phyloP scores from a whole-genome alignment of 768 basidiomycete species.

The Cyathus striatus region DNA sequence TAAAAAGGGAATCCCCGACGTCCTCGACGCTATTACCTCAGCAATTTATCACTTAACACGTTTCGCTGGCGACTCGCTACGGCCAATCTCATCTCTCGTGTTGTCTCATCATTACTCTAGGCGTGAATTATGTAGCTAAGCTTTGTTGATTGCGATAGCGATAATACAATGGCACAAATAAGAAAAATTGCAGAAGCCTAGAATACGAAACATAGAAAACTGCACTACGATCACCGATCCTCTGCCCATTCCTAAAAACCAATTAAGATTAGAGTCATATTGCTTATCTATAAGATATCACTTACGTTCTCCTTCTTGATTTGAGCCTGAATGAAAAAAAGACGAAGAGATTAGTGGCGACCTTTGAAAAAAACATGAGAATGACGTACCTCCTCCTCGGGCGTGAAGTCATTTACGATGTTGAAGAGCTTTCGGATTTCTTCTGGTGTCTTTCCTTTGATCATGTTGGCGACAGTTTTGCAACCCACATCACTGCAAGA shows the following conservation, averaged over 20 bases:
- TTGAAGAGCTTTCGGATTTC: slow-evolving; percentile 99
- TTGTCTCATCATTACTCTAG: too few species aligned
- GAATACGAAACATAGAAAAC: slow-evolving; percentile 7
- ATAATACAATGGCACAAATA: slow-evolving; percentile 10
- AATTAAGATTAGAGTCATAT: slow-evolving; percentile 12
- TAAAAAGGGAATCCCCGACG: too few species aligned
- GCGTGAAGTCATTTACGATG: slow-evolving; percentile 97
- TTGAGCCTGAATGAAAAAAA: slow-evolving; percentile 58
- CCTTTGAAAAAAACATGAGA: slow-evolving; percentile 5
- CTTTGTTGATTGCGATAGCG: too few species aligned
- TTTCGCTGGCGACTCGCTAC: too few species aligned
- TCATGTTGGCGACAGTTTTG: slow-evolving; percentile 99
- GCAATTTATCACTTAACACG: too few species aligned
- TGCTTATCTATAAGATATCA: too few species aligned
- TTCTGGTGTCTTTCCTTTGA: slow-evolving; percentile 99
- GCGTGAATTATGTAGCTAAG: too few species aligned
- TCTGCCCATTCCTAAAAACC: slow-evolving; percentile 82
- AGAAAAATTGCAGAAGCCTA: slow-evolving; percentile 13
- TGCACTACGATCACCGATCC: slow-evolving; percentile 57
- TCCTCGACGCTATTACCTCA: too few species aligned
- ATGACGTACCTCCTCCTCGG: slow-evolving; percentile 87
- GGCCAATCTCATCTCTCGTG: too few species aligned
- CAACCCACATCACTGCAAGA: slow-evolving; percentile 86
- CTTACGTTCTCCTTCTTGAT: slow-evolving; percentile 99
- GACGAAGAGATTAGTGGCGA: slow-evolving; percentile 6